Conservation (phyloP, 2,329 filamentous ascomycete genomes). For the Claviceps purpurea region DNA sequence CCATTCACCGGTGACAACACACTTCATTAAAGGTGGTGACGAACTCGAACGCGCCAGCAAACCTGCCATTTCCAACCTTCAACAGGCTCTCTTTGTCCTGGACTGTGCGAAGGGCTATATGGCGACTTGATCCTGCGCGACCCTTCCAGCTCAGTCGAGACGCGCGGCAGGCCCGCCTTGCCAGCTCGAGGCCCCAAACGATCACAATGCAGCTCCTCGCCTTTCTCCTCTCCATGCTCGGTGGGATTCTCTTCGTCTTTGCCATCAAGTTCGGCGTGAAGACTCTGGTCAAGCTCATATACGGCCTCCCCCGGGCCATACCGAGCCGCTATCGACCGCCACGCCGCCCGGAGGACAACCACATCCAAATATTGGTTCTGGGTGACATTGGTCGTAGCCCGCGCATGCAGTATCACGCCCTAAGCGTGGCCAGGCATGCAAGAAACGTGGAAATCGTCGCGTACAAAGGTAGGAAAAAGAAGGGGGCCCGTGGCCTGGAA, state of each 20-base stretch:
- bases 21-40: too few relatives aligned
- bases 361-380: constrained; percentile 73
- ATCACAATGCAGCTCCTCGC: constrained; percentile 8
- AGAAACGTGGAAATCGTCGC: constrained; percentile 75
- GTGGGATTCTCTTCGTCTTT: constrained; percentile 21
- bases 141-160: too few relatives aligned
- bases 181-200: background rate
- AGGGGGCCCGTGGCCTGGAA: too few relatives aligned
- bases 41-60: too few relatives aligned
- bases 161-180: background rate
- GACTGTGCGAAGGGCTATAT: too few relatives aligned
- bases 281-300: constrained; percentile 12
- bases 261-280: constrained; percentile 14
- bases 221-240: constrained; percentile 22
- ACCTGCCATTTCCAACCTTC: too few relatives aligned
- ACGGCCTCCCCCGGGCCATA: constrained; percentile 12
- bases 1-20: too few relatives aligned
- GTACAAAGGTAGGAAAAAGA: constrained; percentile 51
- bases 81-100: too few relatives aligned
- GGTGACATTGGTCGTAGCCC: constrained; percentile 93
- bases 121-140: too few relatives aligned
- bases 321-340: constrained; percentile 24
- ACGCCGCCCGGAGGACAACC: constrained; percentile 23
- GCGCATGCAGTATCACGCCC: constrained; percentile 95
- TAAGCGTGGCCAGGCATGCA: constrained; percentile 77